Base-by-base conservation (phyloP, 768 basidiomycete genomes). In the Exidia glandulosa region DNA sequence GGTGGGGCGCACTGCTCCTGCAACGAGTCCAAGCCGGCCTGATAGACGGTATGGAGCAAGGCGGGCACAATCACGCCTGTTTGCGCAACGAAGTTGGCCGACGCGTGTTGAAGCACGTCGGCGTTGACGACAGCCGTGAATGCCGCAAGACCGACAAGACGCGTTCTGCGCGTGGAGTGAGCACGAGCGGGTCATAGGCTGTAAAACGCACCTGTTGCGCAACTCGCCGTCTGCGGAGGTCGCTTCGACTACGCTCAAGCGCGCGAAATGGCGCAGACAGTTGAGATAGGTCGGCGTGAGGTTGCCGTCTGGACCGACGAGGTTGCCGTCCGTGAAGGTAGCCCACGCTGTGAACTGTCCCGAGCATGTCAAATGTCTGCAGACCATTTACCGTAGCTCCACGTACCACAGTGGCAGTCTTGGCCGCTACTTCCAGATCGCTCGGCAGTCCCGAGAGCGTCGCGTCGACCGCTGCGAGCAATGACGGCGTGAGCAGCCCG, bases 331-430 rank as follows among this genome's bases (percentile, higher is more conserved):
- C 25, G 94, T 92, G 64, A 86, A 96, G 16, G 93, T 94, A 23
- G 88, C 87, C 87, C 91, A 97, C 1, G 91, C 87, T 2, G 87
- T 89, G 66, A 95, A 92, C 88, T 94, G 65, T 32, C n/a, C 2
- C 50, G 34, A 34, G 62, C 5, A 66, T 14, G 36, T 56, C n/a
- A 60, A n/a, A n/a, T n/a, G n/a, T n/a, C n/a, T 36, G 55, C 27
- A 23, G 36, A 25, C 52, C n/a, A 14, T 13, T 5, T 7, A 61
- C 5, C 29, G 45, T 57, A 27, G 41, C 47, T 19, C 57, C 13
- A 79, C 88, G 66, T 70, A 92, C 92, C 58, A 93, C 82, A 67
- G 81, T 87, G 25, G 91, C 91, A 12, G 87, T 84, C 66, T 87
- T 81, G 3, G 87, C 87, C 33, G 80, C 75, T 10, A 93, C 81